These are phyloP conservation scores for Phialocephala sp. DNA, from an alignment of 2,329 filamentous ascomycete genomes.

Conservation along the genomic window DNA sequence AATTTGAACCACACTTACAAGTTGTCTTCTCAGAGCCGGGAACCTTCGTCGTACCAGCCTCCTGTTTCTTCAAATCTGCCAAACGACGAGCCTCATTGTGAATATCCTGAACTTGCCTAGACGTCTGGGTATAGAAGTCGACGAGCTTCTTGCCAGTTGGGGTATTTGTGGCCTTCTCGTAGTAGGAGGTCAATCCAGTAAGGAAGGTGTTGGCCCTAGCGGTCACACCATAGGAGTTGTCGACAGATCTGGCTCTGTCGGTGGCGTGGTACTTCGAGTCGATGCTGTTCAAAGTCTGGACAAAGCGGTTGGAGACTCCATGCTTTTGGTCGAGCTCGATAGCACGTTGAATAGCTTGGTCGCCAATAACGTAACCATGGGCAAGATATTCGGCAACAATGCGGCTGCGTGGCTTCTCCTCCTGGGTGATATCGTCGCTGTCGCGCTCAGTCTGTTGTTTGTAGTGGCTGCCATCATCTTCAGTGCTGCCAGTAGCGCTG, in stretches of 20 bases:
- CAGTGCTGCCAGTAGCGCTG: conserved; percentile 66
- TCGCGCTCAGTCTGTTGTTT: conserved; percentile 61
- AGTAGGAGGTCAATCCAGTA: conserved; percentile 81
- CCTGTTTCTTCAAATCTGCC: conserved; percentile 82
- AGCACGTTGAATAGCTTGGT: conserved; percentile 59
- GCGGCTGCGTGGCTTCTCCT: conserved; percentile 94
- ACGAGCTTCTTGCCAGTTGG: conserved; percentile 88
- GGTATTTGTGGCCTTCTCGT: conserved; percentile 88
- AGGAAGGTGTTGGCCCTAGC: conserved; percentile 70
- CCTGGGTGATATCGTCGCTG: conserved; percentile 79
- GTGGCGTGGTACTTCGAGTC: conserved; percentile 87
- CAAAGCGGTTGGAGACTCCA: conserved; percentile 82
- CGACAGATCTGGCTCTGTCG: conserved; percentile 83
- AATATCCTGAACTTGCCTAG: conserved; percentile 92
- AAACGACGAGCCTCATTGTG: conserved; percentile 89
- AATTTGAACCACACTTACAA: conserved; percentile 53
- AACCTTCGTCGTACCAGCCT: conserved; percentile 51
- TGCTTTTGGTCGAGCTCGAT: conserved; percentile 91
- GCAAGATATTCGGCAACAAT: conserved; percentile 97
- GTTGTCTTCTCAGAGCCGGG: conserved; percentile 47
- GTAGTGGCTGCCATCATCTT: conserved; percentile 62
- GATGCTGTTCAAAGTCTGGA: conserved; percentile 74
- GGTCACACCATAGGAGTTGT: conserved; percentile 83
- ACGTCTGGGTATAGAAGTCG: conserved; percentile 83
- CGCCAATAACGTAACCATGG: conserved; percentile 86